phyloP scores from a whole-genome alignment of 129 eudicot species.

The Chrysanthemum lavandulifolium region DNA sequence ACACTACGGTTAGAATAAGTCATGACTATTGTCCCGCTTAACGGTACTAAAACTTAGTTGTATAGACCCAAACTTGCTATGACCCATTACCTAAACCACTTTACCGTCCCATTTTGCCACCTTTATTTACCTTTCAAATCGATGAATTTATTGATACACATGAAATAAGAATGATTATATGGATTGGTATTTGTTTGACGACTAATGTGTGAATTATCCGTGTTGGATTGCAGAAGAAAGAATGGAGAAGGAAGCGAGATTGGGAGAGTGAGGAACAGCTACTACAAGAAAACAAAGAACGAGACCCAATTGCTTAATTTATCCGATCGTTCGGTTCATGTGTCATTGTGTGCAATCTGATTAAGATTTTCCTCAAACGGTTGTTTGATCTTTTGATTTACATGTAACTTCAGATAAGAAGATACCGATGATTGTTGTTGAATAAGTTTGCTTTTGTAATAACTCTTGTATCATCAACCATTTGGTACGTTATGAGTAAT shows the following conservation, averaged over 20 bases:
- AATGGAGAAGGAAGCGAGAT: constrained; percentile 77
- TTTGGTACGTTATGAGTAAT: not conserved
- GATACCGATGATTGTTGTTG: too few species aligned
- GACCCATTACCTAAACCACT: too few species aligned
- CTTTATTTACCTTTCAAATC: too few species aligned
- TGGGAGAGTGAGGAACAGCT: constrained; percentile 68
- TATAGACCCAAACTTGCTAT: too few species aligned
- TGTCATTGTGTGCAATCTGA: constrained; percentile 13
- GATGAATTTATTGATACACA: too few species aligned
- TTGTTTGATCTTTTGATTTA: constrained; percentile 25
- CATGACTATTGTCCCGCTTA: too few species aligned
- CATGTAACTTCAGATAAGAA: constrained; percentile 19
- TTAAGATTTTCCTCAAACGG: constrained; percentile 15
- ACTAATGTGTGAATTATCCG: not conserved
- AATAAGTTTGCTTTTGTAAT: too few species aligned
- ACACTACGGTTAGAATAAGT: not conserved
- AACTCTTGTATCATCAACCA: constrained; percentile 19
- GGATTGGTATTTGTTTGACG: too few species aligned
- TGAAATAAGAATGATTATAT: too few species aligned
- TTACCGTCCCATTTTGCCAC: too few species aligned
- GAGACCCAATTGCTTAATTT: constrained; percentile 51
- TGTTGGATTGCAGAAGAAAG: constrained; percentile 50
- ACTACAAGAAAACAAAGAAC: constrained; percentile 51
- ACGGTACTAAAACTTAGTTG: too few species aligned
- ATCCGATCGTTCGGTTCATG: constrained; percentile 8